Conservation (phyloP, 2,329 filamentous ascomycete species). For the Beauveria bassiana region DNA sequence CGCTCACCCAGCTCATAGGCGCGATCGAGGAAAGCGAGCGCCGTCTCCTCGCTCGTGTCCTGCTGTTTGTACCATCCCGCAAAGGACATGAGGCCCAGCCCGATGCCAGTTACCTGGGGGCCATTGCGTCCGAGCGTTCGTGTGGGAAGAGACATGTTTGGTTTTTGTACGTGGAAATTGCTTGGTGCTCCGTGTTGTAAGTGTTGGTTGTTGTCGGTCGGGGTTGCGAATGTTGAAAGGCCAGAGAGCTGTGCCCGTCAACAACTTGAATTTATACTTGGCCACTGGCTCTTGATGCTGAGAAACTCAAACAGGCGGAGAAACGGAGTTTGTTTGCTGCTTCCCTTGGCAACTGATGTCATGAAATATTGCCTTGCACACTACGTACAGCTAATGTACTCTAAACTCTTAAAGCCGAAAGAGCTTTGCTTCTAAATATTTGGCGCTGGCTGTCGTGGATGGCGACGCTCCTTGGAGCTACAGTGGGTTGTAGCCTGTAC, state of each 20-base stretch:
- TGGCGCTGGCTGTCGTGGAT: neutral
- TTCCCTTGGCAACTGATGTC: neutral
- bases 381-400: neutral
- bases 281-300: too few relatives aligned
- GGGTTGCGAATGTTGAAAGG: too few relatives aligned
- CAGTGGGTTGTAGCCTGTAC: too few relatives aligned
- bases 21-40: slow-evolving; percentile 33
- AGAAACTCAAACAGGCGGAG: neutral
- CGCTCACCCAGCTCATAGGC: slow-evolving; percentile 32
- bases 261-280: neutral
- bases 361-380: neutral
- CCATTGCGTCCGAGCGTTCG: slow-evolving; percentile 34
- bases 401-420: slow-evolving; percentile 1
- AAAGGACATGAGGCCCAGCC: slow-evolving; percentile 39
- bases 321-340: neutral
- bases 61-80: slow-evolving; percentile 16
- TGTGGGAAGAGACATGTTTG: slow-evolving; percentile 9
- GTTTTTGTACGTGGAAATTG: neutral
- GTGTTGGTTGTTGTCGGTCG: neutral
- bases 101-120: slow-evolving; percentile 36
- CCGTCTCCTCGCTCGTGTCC: slow-evolving; percentile 26
- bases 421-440: neutral
- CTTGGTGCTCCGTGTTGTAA: neutral
- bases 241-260: neutral
- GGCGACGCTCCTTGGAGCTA: neutral